phyloP scores from a whole-genome alignment of 495 filamentous ascomycete genomes.

The Physcia stellaris region DNA sequence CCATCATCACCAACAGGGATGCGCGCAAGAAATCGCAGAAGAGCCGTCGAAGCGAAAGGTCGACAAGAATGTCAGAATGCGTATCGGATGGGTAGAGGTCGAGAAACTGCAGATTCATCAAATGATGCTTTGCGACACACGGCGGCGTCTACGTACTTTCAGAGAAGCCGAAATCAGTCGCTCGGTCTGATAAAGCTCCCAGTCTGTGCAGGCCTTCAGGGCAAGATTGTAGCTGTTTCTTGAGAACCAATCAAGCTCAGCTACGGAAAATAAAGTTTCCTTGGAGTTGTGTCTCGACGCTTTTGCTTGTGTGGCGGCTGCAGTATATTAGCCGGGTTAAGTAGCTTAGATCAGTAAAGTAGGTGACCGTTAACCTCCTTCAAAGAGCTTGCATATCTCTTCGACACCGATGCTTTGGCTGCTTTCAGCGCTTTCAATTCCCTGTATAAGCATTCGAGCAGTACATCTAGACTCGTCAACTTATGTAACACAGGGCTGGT shows the following conservation, averaged over 20 bases:
- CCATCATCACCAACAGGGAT: slow-evolving; percentile 43
- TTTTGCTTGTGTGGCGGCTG: slow-evolving; percentile 33
- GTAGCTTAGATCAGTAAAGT: not conserved
- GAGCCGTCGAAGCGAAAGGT: slow-evolving; percentile 43
- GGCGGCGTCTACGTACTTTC: slow-evolving; percentile 18
- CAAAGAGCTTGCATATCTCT: slow-evolving; percentile 48
- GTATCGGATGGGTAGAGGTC: slow-evolving; percentile 40
- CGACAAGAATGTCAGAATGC: slow-evolving; percentile 23
- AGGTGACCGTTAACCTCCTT: slow-evolving; percentile 43
- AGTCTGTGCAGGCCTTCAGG: slow-evolving; percentile 41
- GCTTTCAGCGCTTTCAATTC: slow-evolving; percentile 31
- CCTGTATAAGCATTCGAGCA: slow-evolving; percentile 42
- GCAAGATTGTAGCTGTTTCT: slow-evolving; percentile 65
- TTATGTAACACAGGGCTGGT: not conserved
- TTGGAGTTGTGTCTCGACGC: slow-evolving; percentile 17
- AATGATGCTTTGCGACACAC: not conserved
- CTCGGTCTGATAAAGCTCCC: slow-evolving; percentile 36
- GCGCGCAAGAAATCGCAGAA: slow-evolving; percentile 57
- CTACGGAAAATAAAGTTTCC: slow-evolving; percentile 32
- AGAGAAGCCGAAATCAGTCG: slow-evolving; percentile 47
- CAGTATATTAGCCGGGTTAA: slow-evolving; percentile 10
- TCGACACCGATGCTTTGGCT: slow-evolving; percentile 18
- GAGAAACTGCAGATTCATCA: slow-evolving; percentile 33
- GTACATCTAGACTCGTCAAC: slow-evolving; percentile 24
- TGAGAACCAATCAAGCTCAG: slow-evolving; percentile 71